A percentile compares a stretch with the other conserved stretches of the same genome.
Evolutionary conservation across 2,329 filamentous ascomycete species (phyloP).

Genomic region (Ceratocystis variospora): DNA sequence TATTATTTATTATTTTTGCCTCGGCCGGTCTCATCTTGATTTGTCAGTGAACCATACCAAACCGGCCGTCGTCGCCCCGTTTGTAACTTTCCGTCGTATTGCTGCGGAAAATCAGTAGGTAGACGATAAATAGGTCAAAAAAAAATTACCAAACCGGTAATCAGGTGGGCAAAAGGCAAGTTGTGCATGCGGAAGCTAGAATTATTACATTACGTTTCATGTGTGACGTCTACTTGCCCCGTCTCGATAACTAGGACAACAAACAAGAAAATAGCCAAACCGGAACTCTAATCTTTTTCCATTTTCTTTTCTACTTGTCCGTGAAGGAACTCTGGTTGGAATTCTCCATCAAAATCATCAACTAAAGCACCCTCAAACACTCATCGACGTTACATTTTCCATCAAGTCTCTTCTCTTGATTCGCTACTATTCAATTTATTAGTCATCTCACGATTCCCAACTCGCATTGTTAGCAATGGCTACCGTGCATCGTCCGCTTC

Average conservation of each 20-base stretch:
- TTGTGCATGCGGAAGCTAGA: background rate
- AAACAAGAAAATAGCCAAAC: background rate
- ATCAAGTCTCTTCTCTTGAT: background rate
- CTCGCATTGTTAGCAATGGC: background rate
- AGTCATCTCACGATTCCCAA: background rate
- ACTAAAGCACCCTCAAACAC: background rate
- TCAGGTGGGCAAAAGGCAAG: background rate
- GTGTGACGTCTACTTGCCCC: background rate
- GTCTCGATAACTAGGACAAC: background rate
- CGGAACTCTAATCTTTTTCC: background rate
- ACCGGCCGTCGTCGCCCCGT: too few relatives aligned
- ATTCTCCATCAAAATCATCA: background rate
- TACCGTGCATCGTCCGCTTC: conserved; percentile 23
- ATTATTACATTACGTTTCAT: background rate
- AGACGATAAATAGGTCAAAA: too few relatives aligned
- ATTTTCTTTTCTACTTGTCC: background rate
- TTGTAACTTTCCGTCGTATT: too few relatives aligned
- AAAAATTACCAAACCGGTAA: background rate
- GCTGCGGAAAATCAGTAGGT: too few relatives aligned
- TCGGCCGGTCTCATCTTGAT: background rate
- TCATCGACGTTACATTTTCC: background rate
- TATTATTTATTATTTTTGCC: background rate
- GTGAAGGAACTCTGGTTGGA: background rate
- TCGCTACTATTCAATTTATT: too few relatives aligned
- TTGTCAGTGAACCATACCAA: background rate